phyloP scores from a whole-genome alignment of 257 asterid species.

The Nicotiana otophora region DNA sequence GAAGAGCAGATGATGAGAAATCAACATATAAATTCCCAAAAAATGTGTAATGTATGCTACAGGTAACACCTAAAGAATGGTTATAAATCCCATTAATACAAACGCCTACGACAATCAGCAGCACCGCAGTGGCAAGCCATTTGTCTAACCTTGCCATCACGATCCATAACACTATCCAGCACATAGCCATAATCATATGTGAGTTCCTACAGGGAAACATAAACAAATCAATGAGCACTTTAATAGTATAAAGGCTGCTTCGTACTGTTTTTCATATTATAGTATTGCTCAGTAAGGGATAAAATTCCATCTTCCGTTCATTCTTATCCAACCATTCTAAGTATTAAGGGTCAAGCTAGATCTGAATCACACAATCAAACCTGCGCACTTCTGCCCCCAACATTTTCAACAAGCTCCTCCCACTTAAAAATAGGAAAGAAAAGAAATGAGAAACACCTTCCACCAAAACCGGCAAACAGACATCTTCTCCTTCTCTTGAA shows the following conservation, averaged over 20 bases:
- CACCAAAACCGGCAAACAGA: not conserved
- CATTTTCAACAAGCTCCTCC: not conserved
- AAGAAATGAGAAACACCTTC: not conserved
- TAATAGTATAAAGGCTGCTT: not conserved
- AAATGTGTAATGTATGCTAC: not conserved
- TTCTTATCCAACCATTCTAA: not conserved
- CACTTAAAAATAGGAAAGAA: not conserved
- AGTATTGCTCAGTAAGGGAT: not conserved
- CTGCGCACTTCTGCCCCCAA: not conserved
- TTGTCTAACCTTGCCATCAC: conserved; percentile 47
- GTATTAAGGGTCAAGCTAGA: not conserved
- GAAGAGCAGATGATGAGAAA: conserved; percentile 1
- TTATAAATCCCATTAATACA: conserved; percentile 22
- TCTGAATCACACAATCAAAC: not conserved
- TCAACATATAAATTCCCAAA: not conserved
- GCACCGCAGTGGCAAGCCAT: conserved; percentile 77
- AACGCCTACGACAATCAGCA: conserved; percentile 56
- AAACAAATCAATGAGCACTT: not conserved
- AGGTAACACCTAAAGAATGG: not conserved
- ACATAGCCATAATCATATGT: conserved; percentile 72
- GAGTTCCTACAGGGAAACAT: conserved; percentile 48
- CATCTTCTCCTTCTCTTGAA: not conserved
- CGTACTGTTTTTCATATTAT: not conserved
- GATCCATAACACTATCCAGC: conserved; percentile 64
- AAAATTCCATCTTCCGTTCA: not conserved